These are phyloP conservation scores for Ophiosphaerella herpotricha DNA, from an alignment of 2,329 filamentous ascomycete species.

Conservation along the genomic window DNA sequence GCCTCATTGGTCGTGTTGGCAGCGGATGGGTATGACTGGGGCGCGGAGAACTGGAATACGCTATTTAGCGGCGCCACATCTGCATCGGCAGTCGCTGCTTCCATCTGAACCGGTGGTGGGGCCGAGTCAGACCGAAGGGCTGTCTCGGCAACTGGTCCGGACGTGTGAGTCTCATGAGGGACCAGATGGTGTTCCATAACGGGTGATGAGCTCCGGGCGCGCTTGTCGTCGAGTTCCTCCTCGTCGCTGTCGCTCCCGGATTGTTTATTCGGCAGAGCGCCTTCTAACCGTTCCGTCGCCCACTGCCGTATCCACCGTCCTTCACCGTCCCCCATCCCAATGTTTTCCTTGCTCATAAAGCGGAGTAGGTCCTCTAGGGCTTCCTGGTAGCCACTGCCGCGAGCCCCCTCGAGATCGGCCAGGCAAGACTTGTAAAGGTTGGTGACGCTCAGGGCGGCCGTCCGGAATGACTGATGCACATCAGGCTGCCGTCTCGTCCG, in stretches of 20 bases:
- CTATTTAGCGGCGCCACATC: conserved; percentile 38
- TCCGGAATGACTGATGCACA: conserved; percentile 87
- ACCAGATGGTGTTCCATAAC: conserved; percentile 58
- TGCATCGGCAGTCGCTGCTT: conserved; percentile 34
- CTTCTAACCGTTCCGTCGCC: conserved; percentile 72
- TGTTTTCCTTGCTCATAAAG: conserved; percentile 80
- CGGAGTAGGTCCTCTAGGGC: conserved; percentile 86
- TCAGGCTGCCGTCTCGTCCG: conserved; percentile 45
- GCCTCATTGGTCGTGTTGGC: conserved; percentile 46
- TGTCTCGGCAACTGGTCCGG: conserved; percentile 23
- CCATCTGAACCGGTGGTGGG: conserved; percentile 48
- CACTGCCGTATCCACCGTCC: conserved; percentile 68
- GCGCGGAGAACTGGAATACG: conserved; percentile 71
- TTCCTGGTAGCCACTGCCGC: conserved; percentile 87
- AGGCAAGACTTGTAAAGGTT: conserved; percentile 95
- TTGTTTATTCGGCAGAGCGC: conserved; percentile 59
- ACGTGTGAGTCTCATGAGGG: conserved; percentile 45
- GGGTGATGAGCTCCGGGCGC: conserved; percentile 64
- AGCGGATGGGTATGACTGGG: conserved; percentile 61
- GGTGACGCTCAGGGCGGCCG: conserved; percentile 89
- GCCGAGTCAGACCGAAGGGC: conserved; percentile 36
- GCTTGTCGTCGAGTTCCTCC: conserved; percentile 64
- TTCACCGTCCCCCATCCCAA: conserved; percentile 80
- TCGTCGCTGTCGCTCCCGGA: conserved; percentile 69
- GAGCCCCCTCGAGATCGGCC: conserved; percentile 73